Percentiles rank a stretch among this genome's conserved stretches.
Evolutionary conservation across 2,329 filamentous ascomycete species (phyloP).

Genomic region (Metarhizium robertsii): DNA sequence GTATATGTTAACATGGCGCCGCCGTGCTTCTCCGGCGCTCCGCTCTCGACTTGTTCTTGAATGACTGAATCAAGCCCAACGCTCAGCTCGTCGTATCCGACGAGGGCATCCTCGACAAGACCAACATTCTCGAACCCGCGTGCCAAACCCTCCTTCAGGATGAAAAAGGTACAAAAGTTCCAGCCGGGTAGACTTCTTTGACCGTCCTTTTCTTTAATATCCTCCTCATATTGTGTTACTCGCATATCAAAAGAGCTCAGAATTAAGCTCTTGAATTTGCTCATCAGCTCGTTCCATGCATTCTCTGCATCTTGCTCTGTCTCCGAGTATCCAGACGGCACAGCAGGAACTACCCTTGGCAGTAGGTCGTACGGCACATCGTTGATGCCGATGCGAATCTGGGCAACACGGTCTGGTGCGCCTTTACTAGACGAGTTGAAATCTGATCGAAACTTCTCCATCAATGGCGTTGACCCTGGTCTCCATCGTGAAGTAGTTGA

Average conservation of each 20-base stretch:
- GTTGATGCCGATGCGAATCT: conserved; percentile 70
- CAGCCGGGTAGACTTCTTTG: conserved; percentile 84
- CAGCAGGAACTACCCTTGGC: conserved; percentile 52
- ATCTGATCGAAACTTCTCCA: conserved; percentile 84
- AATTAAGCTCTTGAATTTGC: conserved; percentile 81
- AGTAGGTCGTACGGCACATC: conserved; percentile 58
- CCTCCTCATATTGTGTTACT: conserved; percentile 91
- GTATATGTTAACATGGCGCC: conserved; percentile 65
- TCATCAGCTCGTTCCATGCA: conserved; percentile 75
- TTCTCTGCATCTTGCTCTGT: conserved; percentile 68
- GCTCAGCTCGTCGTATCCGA: conserved; percentile 89
- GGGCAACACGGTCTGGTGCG: conserved; percentile 67
- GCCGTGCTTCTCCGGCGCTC: conserved; percentile 54
- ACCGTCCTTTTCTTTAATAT: conserved; percentile 87
- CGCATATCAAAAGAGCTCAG: conserved; percentile 82
- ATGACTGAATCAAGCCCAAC: conserved; percentile 78
- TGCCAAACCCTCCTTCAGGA: conserved; percentile 90
- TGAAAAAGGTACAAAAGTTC: conserved; percentile 99
- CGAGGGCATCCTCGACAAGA: conserved; percentile 86
- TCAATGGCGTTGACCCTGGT: conserved; percentile 67
- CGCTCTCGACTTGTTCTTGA: conserved; percentile 57
- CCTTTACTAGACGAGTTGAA: conserved; percentile 71
- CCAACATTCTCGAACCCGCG: conserved; percentile 94
- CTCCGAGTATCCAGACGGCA: conserved; percentile 57
- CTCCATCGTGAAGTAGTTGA: conserved; percentile 63